These are phyloP conservation scores for Ceratobasidium theobromae DNA, from an alignment of 1,284 basidiomycete genomes.

Conservation along the genomic window DNA sequence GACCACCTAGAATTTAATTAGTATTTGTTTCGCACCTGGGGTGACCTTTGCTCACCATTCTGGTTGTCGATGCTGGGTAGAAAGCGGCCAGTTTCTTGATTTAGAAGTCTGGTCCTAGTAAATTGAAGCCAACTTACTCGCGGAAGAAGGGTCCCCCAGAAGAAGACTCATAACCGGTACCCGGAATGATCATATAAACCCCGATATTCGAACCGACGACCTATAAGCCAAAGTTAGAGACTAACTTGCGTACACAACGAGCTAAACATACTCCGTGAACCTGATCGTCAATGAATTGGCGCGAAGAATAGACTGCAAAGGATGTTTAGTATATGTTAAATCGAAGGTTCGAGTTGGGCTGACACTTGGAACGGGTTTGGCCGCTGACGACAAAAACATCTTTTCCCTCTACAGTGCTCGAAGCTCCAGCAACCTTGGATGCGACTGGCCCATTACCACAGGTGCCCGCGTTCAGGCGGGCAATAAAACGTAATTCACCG, in stretches of 20 bases:
- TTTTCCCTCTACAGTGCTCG: background rate
- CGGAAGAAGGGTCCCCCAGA: constrained; percentile 47
- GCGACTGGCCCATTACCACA: constrained; percentile 47
- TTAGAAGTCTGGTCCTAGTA: too few relatives aligned
- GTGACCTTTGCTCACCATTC: background rate
- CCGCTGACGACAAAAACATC: background rate
- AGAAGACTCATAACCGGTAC: constrained; percentile 46
- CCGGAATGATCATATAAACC: constrained; percentile 43
- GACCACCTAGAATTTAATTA: background rate
- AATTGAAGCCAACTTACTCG: background rate
- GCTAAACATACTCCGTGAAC: background rate
- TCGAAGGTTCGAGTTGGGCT: background rate
- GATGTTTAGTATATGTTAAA: background rate
- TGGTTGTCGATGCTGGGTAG: background rate
- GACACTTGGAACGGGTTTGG: background rate
- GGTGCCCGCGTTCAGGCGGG: constrained; percentile 48
- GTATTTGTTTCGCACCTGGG: background rate
- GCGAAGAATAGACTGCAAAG: background rate
- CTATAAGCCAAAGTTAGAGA: background rate
- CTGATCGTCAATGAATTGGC: background rate
- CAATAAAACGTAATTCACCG: constrained; percentile 53
- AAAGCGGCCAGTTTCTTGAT: background rate
- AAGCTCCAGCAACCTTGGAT: constrained; percentile 43
- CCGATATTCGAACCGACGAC: background rate
- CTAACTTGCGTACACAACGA: background rate